Evolutionary conservation across 108 stramenopile species (phyloP), one percentile per base, ranked within the genome.

Genomic region (Skeletonema grethae): DNA sequence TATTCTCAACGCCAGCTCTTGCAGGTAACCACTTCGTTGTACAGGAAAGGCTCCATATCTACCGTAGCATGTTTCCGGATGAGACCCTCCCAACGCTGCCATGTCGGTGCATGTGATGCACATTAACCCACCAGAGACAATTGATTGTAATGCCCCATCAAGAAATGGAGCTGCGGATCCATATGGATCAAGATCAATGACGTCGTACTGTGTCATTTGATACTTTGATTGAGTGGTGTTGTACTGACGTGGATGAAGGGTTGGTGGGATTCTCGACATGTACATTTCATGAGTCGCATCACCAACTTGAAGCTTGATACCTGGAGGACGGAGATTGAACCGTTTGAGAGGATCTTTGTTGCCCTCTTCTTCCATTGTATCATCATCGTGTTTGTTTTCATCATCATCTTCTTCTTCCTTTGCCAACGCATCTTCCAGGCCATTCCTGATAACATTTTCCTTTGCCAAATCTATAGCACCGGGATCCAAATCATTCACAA

Each of bases 161-260:
- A 98, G 63, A 71, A 99, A 99, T 7, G 98, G 97, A 8, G 97
- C 94, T 31, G 97, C 95, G n/a, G 87, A 83, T 0, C 99, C 99
- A 77, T 99, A 99, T 13, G 99, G 99, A 82, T 99, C 99, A 22
- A 99, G 78, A 72, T 99, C 99, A 76, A 99, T 96, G 55, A 99
- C 97, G 74, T 99, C 97, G 61, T 83, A 83, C 65, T 87, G 86
- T 20, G 82, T 81, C 48, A 79, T 83, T 67, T 82, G 84, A 64
- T 85, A 55, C 20, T 56, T 65, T 7, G 39, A 72, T 55, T 80
- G 70, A 31, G 65, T 61, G 18, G 65, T 61, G 57, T 78, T 66
- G 24, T 24, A 45, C 72, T 86, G 74, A 22, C 57, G 31, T 58
- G 83, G 56, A 30, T 83, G 68, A 0, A 82, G 58, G 10, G n/a